Base-by-base conservation (phyloP, 495 filamentous ascomycete species). In the Neurospora sp. region DNA sequence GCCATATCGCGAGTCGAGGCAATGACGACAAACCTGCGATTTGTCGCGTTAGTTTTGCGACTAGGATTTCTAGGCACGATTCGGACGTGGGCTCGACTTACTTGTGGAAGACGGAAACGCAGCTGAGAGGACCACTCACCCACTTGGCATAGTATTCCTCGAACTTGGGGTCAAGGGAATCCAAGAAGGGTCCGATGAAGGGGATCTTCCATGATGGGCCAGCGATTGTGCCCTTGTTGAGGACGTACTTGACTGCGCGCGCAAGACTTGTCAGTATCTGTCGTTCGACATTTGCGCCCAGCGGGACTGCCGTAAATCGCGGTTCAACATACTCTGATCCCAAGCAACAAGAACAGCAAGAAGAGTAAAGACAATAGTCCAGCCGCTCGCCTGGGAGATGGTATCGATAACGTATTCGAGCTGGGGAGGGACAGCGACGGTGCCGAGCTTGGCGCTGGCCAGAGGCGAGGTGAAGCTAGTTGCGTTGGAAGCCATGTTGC, bases 91-190 rank as follows among this genome's bases (percentile, higher is more conserved):
- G 12, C 39, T 69, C 10, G 70, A 78, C 93, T 78, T 89, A 97
- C 94, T 99, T 99, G 88, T 99, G 96, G 85, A 99, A 99, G 74
- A 99, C 94, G 14, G 94, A 97, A 73, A 99, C 95, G 83, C 96
- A 99, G 85, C 94, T 97, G 77, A 99, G 86, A 14, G 90, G 89
- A 16, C 92, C 96, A 80, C 93, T 96, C 77, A 89, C 79, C 95
- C 95, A 99, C 88, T 99, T 97, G 39, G 87, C 90, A 80, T 93
- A 86, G 83, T 99, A 99, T 77, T 93, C 89, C 74, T 90, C 88
- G 83, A 98, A 98, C 73, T 95, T 93, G 69, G 96, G 96, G 78
- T 97, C 91, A 70, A 99, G 85, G 20, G 94, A 97, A 79, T 97
- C 83, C 54, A 98, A 87, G 82, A 99, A 99, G 10, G 96, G 96